Evolutionary conservation across 768 basidiomycete genomes (phyloP).

Genomic region (Phlebiopsis gigantea): DNA sequence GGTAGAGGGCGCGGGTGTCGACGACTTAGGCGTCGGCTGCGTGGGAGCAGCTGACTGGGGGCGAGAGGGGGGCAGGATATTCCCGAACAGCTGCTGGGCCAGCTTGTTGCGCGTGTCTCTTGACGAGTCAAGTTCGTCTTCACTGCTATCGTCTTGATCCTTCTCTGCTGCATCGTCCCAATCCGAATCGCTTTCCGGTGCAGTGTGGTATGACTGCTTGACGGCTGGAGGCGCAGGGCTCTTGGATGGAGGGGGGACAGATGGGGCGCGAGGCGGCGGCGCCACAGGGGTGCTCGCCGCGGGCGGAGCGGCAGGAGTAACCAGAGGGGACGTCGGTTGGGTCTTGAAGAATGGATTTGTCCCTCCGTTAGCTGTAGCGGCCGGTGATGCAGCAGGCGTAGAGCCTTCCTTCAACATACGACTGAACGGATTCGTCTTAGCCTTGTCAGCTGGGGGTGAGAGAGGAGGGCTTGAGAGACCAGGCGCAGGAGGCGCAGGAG

Average conservation of each 20-base stretch:
- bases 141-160: slow-evolving; percentile 62
- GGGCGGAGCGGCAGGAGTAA: slow-evolving; percentile 23
- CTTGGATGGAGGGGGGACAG: slow-evolving; percentile 32
- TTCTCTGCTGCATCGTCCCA: slow-evolving; percentile 84
- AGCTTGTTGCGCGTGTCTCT: slow-evolving; percentile 64
- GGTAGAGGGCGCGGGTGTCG: slow-evolving; percentile 25
- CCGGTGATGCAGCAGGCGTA: slow-evolving; percentile 27
- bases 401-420: slow-evolving; percentile 51
- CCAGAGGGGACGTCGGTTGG: slow-evolving; percentile 36
- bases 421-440: slow-evolving; percentile 79
- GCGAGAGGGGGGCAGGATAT: slow-evolving; percentile 50
- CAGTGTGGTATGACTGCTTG: slow-evolving; percentile 58
- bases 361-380: slow-evolving; percentile 36
- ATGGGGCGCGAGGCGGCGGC: slow-evolving; percentile 4
- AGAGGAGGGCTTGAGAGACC: slow-evolving; percentile 24
- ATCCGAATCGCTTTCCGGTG: slow-evolving; percentile 63
- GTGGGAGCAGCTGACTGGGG: slow-evolving; percentile 48
- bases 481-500: slow-evolving; percentile 32
- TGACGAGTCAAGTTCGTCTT: slow-evolving; percentile 71
- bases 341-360: slow-evolving; percentile 75
- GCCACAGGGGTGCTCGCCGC: not conserved
- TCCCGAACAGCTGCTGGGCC: slow-evolving; percentile 76
- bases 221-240: slow-evolving; percentile 50
- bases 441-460: slow-evolving; percentile 36
- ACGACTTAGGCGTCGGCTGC: slow-evolving; percentile 11